Percentiles rank a stretch among this genome's conserved stretches.
Evolutionary conservation across 2,329 filamentous ascomycete species (phyloP).

Genomic region (Tolypocladium guangdongense): DNA sequence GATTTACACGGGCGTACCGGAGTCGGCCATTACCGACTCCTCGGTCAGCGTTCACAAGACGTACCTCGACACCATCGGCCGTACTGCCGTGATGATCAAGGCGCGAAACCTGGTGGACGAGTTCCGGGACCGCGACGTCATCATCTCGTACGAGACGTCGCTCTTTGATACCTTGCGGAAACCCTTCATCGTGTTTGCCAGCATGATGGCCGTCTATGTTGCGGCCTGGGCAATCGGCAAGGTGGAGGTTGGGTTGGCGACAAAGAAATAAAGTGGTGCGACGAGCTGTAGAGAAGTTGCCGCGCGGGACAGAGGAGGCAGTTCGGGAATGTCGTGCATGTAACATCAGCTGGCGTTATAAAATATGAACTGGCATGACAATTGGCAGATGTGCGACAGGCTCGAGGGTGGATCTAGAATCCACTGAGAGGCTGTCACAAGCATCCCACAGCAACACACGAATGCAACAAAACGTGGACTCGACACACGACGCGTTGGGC

Average conservation of each 20-base stretch:
- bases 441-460: neutral
- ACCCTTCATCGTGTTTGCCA: conserved; percentile 69
- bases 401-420: neutral
- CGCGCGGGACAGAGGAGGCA: neutral
- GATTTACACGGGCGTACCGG: conserved; percentile 63
- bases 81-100: conserved; percentile 69
- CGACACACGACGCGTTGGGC: no score
- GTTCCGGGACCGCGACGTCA: conserved; percentile 67
- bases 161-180: conserved; percentile 68
- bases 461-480: no score
- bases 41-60: conserved; percentile 61
- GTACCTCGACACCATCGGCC: conserved; percentile 87
- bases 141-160: conserved; percentile 84
- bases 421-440: neutral
- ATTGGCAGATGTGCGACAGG: no score
- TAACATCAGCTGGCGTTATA: conserved; percentile 7
- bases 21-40: conserved; percentile 46
- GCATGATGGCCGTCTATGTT: conserved; percentile 62
- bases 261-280: conserved; percentile 20
- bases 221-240: conserved; percentile 65
- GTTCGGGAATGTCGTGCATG: conserved; percentile 3
- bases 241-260: conserved; percentile 68
- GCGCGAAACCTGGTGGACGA: conserved; percentile 87
- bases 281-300: neutral
- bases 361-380: conserved; percentile 8